A percentile compares a stretch with the other conserved stretches of the same genome.
Conservation (phyloP, 2,329 filamentous ascomycete species). For the Aurifilum marmelostoma region DNA sequence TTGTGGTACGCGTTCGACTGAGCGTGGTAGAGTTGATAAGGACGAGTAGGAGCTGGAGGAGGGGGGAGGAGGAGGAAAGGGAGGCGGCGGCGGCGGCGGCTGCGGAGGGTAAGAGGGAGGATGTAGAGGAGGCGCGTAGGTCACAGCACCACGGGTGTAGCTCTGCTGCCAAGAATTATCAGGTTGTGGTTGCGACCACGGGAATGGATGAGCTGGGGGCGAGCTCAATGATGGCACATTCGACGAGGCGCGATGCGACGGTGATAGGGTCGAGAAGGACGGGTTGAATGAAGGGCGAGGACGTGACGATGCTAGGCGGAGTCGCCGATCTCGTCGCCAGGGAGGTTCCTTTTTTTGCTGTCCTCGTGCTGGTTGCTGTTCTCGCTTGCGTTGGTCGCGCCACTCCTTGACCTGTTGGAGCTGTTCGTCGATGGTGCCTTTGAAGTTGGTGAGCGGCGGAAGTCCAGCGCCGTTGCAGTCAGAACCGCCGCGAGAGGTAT, state of each 20-base stretch:
- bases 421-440: slow-evolving; percentile 16
- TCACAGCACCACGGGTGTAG: background rate
- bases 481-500: background rate
- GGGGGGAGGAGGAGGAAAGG: too few species aligned
- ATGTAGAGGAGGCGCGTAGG: background rate
- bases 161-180: background rate
- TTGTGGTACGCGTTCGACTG: background rate
- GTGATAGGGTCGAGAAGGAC: background rate
- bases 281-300: background rate
- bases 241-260: slow-evolving; percentile 5
- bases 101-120: background rate
- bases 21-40: background rate
- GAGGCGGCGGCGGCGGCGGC: too few species aligned
- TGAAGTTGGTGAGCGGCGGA: slow-evolving; percentile 20
- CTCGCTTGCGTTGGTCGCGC: slow-evolving; percentile 9
- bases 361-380: background rate
- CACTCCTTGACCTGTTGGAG: slow-evolving; percentile 13
- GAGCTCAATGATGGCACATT: background rate
- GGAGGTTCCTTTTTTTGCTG: background rate
- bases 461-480: slow-evolving; percentile 4
- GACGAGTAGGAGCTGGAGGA: background rate
- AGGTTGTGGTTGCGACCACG: background rate
- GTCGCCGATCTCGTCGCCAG: background rate
- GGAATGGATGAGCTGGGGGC: background rate
- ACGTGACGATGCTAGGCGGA: background rate